Evolutionary conservation across 805 yeast genomes (phyloP).

Genomic region (Candida tammaniensis): DNA sequence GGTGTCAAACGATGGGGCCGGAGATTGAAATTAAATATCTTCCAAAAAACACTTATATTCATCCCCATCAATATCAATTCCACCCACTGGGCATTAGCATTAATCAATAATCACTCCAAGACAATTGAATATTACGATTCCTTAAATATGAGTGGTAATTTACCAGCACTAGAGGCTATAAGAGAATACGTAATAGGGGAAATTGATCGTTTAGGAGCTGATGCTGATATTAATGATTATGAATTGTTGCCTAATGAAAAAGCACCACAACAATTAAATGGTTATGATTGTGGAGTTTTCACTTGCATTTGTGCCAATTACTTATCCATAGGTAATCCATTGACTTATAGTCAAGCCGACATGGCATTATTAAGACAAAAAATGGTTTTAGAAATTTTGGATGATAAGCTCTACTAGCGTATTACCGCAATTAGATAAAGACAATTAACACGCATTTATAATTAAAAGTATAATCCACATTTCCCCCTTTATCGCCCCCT

Average conservation of each 20-base stretch:
- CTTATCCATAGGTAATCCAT: conserved; percentile 47
- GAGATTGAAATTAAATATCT: conserved; percentile 42
- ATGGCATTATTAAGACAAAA: conserved; percentile 64
- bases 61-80: conserved; percentile 83
- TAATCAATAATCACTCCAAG: conserved; percentile 59
- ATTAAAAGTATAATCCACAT: no score
- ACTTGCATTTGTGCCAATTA: conserved; percentile 74
- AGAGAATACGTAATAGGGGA: conserved; percentile 67
- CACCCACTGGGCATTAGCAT: conserved; percentile 91
- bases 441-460: no score
- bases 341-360: conserved; percentile 63
- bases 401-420: conserved; percentile 4
- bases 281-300: conserved; percentile 94
- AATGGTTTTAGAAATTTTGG: conserved; percentile 62
- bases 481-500: no score
- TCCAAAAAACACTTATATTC: conserved; percentile 61
- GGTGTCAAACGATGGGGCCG: conserved; percentile 36
- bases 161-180: conserved; percentile 40
- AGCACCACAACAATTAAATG: conserved; percentile 85
- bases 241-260: conserved; percentile 22
- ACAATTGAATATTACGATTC: conserved; percentile 79
- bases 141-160: conserved; percentile 45
- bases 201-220: conserved; percentile 46
- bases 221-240: conserved; percentile 20
- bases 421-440: no score